Percentiles rank a stretch among this genome's conserved stretches.
Evolutionary conservation across 257 asterid genomes (phyloP).

Genomic region (Sherardia arvensis): DNA sequence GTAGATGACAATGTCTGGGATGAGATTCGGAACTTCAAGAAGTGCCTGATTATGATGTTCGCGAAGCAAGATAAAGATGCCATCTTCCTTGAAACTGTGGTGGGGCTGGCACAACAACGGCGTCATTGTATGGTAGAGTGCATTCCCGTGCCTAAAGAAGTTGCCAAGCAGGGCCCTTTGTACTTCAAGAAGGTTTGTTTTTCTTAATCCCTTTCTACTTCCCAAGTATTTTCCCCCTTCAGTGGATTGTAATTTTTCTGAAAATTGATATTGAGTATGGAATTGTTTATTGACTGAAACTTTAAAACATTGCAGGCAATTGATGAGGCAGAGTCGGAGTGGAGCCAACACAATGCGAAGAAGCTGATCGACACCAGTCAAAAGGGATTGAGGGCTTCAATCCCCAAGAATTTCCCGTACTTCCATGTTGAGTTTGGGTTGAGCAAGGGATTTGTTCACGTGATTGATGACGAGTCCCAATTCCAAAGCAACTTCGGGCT

Average conservation of each 20-base stretch:
- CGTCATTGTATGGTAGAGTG: constrained; percentile 95
- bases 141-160: constrained; percentile 65
- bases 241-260: background rate
- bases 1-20: constrained; percentile 88
- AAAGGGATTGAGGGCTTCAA: constrained; percentile 74
- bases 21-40: constrained; percentile 93
- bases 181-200: constrained; percentile 82
- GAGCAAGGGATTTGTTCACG: constrained; percentile 81
- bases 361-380: constrained; percentile 87
- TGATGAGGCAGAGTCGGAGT: constrained; percentile 95
- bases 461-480: constrained; percentile 71
- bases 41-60: constrained; percentile 92
- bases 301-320: constrained; percentile 50
- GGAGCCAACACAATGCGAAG: constrained; percentile 97
- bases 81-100: constrained; percentile 78
- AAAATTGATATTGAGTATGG: background rate
- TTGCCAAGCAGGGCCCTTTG: constrained; percentile 85
- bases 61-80: constrained; percentile 77
- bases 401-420: constrained; percentile 88
- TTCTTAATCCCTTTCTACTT: background rate
- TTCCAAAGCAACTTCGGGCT: constrained; percentile 77
- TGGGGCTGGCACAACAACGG: constrained; percentile 66
- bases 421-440: constrained; percentile 93
- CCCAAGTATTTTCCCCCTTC: background rate
- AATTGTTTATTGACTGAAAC: background rate